These are phyloP conservation scores for Colletotrichum magnum DNA, from an alignment of 2,329 filamentous ascomycete genomes.

Conservation along the genomic window DNA sequence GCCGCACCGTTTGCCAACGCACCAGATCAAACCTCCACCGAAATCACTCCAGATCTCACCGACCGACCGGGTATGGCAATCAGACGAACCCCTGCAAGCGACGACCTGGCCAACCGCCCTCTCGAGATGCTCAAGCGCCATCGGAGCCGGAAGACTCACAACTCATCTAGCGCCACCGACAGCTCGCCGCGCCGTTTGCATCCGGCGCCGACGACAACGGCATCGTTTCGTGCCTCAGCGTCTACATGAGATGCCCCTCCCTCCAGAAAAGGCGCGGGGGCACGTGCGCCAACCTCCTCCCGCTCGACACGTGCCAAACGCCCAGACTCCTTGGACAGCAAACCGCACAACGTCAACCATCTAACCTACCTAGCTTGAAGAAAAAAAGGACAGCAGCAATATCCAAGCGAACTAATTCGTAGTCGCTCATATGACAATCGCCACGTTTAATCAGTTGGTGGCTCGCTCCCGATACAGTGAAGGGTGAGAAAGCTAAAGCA, in stretches of 20 bases:
- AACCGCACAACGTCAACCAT: neutral
- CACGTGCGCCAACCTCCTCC: slow-evolving; percentile 21
- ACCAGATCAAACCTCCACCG: neutral
- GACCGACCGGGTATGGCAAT: neutral
- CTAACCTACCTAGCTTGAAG: neutral
- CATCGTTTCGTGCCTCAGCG: neutral
- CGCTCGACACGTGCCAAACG: slow-evolving; percentile 33
- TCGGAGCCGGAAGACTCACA: neutral
- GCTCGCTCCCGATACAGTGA: no score
- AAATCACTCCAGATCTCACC: no score
- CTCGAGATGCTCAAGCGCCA: no score
- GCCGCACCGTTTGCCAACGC: slow-evolving; percentile 6
- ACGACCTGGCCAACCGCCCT: neutral
- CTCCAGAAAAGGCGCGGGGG: slow-evolving; percentile 2
- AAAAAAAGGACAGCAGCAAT: no score
- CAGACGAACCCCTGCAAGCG: slow-evolving; percentile 22
- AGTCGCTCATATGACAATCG: neutral
- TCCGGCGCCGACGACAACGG: neutral
- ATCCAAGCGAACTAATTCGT: no score
- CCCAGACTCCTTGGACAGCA: neutral
- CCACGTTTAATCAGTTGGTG: neutral
- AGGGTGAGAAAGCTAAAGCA: no score
- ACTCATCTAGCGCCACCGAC: neutral
- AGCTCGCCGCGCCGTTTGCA: no score
- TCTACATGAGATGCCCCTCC: neutral